Conservation (phyloP, 169 alveolate genomes). For the Plasmodium chabaudi region DNA sequence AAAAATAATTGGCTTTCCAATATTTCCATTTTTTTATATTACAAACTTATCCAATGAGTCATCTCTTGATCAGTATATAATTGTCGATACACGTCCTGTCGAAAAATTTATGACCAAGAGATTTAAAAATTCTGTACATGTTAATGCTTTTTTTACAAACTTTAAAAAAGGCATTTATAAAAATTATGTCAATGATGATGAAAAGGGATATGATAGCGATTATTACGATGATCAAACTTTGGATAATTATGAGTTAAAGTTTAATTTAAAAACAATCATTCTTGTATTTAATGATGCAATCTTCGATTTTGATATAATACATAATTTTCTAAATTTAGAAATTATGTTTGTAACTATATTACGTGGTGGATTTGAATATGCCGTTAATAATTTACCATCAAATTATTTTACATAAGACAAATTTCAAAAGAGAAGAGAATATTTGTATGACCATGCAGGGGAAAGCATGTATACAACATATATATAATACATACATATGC, state of each 20-base stretch:
- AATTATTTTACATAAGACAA: constrained; percentile 20
- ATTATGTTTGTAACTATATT: constrained; percentile 51
- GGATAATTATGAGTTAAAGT: neutral
- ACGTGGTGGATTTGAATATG: constrained; percentile 47
- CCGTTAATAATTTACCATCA: constrained; percentile 41
- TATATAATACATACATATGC: neutral
- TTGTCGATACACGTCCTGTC: constrained; percentile 52
- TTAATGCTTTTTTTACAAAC: constrained; percentile 58
- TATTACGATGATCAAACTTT: neutral
- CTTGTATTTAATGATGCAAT: constrained; percentile 19
- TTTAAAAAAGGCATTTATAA: constrained; percentile 55
- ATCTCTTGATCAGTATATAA: constrained; percentile 18
- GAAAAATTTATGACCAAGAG: constrained; percentile 40
- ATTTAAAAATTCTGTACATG: constrained; percentile 63
- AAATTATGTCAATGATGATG: constrained; percentile 30
- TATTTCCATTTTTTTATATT: constrained; percentile 48
- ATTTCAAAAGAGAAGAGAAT: neutral
- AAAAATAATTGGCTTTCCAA: constrained; percentile 28
- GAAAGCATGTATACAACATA: neutral
- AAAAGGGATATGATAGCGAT: constrained; percentile 25
- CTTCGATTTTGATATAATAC: constrained; percentile 42
- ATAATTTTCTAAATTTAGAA: constrained; percentile 70
- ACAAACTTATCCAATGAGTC: constrained; percentile 33
- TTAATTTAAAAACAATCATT: constrained; percentile 37
- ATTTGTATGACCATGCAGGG: neutral